Evolutionary conservation across 2,329 filamentous ascomycete genomes (phyloP), one percentile per base, ranked within the genome.

Genomic region (Volutella citrinella): DNA sequence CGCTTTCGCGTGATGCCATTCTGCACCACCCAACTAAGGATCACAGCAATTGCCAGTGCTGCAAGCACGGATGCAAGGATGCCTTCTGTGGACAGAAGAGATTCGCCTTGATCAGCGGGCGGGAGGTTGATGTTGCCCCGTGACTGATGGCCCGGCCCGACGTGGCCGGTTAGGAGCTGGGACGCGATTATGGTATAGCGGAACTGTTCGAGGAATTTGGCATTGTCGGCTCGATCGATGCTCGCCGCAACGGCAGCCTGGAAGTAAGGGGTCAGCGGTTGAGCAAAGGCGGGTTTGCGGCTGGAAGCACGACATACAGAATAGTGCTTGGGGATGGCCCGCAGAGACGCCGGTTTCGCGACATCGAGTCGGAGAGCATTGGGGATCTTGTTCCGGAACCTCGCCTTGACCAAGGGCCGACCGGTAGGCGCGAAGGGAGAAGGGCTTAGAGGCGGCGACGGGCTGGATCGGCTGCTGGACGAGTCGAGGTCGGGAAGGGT

Each of bases 151-250:
- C 62, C 54, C 12, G 60, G 36, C 24, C 76, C 78, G 5, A 77
- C 74, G 47, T 84, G 76, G 24, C 84, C 84, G 52, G 80, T 88
- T 24, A 96, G 71, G 11, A 96, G 74, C 58, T 95, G 89, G 15
- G 90, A 96, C 31, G 89, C 89, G 54, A 96, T 85, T 46, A 96
- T 87, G 15, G 87, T 84, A 64, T 96, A 96, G 45, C 90, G 85
- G 55, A 96, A 96, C 56, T 89, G 85, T 63, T 96, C 90, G 39
- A 95, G 74, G 54, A 96, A 95, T 47, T 82, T 82, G 48, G 83
- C 76, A 56, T 90, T 94, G 51, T 95, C 89, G 49, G 78, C 80
- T 46, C 82, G 75, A 35, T 86, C 82, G 43, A 95, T 74, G 42
- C 78, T 76, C 24, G 82, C 81, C 46, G 84, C 84, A 38, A 90